Base-by-base conservation (phyloP, 805 yeast genomes). In the Kregervanrija pseudodelftensis region DNA sequence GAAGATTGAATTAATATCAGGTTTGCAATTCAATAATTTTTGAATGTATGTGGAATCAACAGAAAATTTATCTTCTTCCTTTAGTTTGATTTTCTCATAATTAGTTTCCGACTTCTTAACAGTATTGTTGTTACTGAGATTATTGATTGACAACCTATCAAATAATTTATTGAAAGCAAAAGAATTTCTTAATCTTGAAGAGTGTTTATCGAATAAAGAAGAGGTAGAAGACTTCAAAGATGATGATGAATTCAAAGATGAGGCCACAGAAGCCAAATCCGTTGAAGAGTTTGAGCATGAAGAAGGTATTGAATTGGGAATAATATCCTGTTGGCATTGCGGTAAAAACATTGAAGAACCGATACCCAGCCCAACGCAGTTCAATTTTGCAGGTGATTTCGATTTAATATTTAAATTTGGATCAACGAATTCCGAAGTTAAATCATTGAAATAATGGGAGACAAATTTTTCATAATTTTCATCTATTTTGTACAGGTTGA, bases 321-420 rank as follows among this genome's bases (percentile, higher is more conserved):
- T 11, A 12, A 14, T 41, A 7, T 39, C 15, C 10, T 31, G 37
- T 10, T 37, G 36, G 11, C 9, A 15, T 16, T 34, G 34, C 31
- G 33, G 35, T n/a, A 41, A 34, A 17, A 31, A 31, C 2, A 41
- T 15, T 28, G 51, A 44, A 5, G 43, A 40, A 10, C 48, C 45
- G n/a, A 42, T 36, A 11, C 45, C 48, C 10, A 36, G 45, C 8
- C 48, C 48, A 3, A 45, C 15, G 16, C 30, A 35, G 13, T 38
- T 36, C 4, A 37, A 14, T 16, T 33, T 34, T 15, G 52, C 33
- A 3, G 39, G 7, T 5, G 12, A 16, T 28, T 47, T 36, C 2
- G 53, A 44, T 38, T 59, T 61, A 32, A 59, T 48, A 43, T 61
- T 58, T 7, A 61, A 39, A 32, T 50, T 50, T 7, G 65, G 63